These are phyloP conservation scores for Flagelloscypha sp. DNA, from an alignment of 768 basidiomycete species.

Conservation along the genomic window DNA sequence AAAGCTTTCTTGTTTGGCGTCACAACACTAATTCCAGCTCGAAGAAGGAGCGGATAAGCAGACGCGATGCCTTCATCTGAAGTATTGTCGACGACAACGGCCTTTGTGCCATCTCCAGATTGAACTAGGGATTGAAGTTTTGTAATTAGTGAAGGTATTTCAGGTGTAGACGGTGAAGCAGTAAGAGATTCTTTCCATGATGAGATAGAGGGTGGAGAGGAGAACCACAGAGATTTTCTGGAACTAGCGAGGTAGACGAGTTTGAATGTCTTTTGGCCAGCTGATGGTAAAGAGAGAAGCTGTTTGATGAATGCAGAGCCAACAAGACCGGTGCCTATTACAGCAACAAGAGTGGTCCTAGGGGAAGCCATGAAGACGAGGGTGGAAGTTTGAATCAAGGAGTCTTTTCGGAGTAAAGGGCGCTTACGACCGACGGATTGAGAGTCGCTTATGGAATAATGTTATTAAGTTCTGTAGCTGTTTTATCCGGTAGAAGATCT, in stretches of 20 bases:
- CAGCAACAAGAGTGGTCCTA: slow-evolving; percentile 71
- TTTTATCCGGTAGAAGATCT: too few species aligned
- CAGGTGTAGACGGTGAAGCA: slow-evolving; percentile 33
- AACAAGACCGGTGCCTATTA: slow-evolving; percentile 90
- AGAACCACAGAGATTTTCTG: slow-evolving; percentile 47
- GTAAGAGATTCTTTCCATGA: slow-evolving; percentile 41
- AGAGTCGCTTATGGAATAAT: too few species aligned
- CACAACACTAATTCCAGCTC: slow-evolving; percentile 74
- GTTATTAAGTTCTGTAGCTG: too few species aligned
- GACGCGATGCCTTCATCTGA: slow-evolving; percentile 75
- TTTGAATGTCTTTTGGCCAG: slow-evolving; percentile 43
- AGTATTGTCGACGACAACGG: slow-evolving; percentile 87
- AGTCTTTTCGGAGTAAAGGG: too few species aligned
- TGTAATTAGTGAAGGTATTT: slow-evolving; percentile 30
- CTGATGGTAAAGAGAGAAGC: slow-evolving; percentile 56
- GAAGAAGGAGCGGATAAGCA: slow-evolving; percentile 74
- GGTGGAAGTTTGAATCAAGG: too few species aligned
- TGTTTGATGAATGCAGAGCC: slow-evolving; percentile 83
- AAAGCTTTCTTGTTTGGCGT: slow-evolving; percentile 99
- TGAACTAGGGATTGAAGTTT: slow-evolving; percentile 38
- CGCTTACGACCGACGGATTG: too few species aligned
- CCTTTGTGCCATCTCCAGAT: slow-evolving; percentile 35
- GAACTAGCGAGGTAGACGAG: slow-evolving; percentile 68
- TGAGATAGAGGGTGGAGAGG: slow-evolving; percentile 36
- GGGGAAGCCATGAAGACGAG: too few species aligned